These are phyloP conservation scores for Haplosporangium sp. DNA, from an alignment of 371 early-diverging fungal species.

Conservation along the genomic window DNA sequence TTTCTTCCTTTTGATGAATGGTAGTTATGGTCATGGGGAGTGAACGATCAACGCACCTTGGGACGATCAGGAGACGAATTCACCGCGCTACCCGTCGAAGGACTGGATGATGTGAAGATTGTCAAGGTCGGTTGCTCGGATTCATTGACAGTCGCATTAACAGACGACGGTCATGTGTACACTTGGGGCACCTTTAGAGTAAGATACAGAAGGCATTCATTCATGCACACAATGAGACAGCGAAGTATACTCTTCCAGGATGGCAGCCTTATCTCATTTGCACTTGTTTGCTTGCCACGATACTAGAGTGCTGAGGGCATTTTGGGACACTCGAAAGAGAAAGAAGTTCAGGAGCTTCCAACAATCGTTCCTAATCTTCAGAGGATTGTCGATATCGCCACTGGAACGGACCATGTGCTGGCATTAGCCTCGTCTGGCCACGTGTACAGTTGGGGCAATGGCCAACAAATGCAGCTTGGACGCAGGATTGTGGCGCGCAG, in stretches of 20 bases:
- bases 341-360: slow-evolving; percentile 67
- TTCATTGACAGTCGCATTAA: slow-evolving; percentile 91
- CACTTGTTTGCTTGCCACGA: neutral
- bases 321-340: slow-evolving; percentile 75
- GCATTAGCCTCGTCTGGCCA: slow-evolving; percentile 80
- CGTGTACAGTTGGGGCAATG: slow-evolving; percentile 95
- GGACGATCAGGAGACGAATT: slow-evolving; percentile 89
- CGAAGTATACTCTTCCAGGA: neutral
- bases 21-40: slow-evolving; percentile 94
- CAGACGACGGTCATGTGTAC: slow-evolving; percentile 87
- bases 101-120: slow-evolving; percentile 78
- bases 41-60: slow-evolving; percentile 98
- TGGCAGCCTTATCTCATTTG: neutral
- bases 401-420: slow-evolving; percentile 93
- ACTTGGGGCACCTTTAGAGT: slow-evolving; percentile 97
- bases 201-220: slow-evolving; percentile 22
- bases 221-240: neutral
- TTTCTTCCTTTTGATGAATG: neutral
- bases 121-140: slow-evolving; percentile 95
- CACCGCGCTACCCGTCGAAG: slow-evolving; percentile 60
- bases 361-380: slow-evolving; percentile 32
- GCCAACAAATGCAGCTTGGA: slow-evolving; percentile 96
- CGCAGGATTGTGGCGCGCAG: slow-evolving; percentile 79
- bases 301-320: slow-evolving; percentile 67
- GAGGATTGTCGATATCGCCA: slow-evolving; percentile 81